These are phyloP conservation scores for Coemansia sp. DNA, from an alignment of 192 early-diverging fungal species.

Conservation along the genomic window DNA sequence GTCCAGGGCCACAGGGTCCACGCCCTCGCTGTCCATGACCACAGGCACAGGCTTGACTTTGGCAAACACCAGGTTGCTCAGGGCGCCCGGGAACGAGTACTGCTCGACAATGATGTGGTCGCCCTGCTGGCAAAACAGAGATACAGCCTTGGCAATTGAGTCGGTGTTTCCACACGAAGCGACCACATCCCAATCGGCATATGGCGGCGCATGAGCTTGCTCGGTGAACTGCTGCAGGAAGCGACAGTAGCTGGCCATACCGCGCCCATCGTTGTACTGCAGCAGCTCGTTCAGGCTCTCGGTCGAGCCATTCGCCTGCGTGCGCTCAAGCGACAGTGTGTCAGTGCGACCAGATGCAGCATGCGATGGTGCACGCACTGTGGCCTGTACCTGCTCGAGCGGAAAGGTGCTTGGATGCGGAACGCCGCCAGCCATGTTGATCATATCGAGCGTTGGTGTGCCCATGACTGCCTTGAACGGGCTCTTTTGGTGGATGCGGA, in stretches of 20 bases:
- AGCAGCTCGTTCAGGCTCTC: constrained; percentile 54
- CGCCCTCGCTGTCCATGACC: constrained; percentile 61
- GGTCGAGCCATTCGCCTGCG: constrained; percentile 9
- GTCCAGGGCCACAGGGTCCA: constrained; percentile 62
- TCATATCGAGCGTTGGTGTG: constrained; percentile 51
- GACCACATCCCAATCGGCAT: constrained; percentile 65
- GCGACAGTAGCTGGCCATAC: constrained; percentile 52
- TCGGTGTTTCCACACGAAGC: constrained; percentile 63
- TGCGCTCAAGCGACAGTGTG: constrained; percentile 40
- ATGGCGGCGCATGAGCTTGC: constrained; percentile 52
- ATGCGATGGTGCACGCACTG: constrained; percentile 40
- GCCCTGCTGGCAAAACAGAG: constrained; percentile 59
- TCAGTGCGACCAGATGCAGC: not conserved
- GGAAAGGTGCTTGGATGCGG: constrained; percentile 67
- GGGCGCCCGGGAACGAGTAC: constrained; percentile 61
- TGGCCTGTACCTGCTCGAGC: constrained; percentile 58
- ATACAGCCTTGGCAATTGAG: constrained; percentile 55
- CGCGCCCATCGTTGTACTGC: constrained; percentile 62
- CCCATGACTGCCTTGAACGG: constrained; percentile 54
- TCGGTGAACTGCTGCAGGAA: constrained; percentile 55
- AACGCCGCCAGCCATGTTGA: constrained; percentile 71
- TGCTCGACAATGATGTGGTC: constrained; percentile 60
- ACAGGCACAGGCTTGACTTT: constrained; percentile 53
- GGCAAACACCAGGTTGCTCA: constrained; percentile 52
- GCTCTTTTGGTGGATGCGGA: constrained; percentile 43